A percentile compares a stretch with the other conserved stretches of the same genome.
Conservation (phyloP, 352 stramenopile species). For the Thalassiosira hispida region DNA sequence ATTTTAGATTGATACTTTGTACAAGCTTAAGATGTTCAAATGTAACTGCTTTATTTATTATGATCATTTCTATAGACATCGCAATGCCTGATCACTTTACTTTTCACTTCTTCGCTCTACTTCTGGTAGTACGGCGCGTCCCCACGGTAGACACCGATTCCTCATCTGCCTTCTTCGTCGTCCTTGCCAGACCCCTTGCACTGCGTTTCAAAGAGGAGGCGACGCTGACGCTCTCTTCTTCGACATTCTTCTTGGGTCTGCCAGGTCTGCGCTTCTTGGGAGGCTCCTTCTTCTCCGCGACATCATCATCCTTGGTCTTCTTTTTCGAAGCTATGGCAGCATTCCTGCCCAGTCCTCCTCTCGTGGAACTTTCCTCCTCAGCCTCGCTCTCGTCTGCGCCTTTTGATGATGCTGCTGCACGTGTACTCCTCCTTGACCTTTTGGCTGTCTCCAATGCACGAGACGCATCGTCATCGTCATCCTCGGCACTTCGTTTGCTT, state of each 20-base stretch:
- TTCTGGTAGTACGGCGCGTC: slow-evolving; percentile 9
- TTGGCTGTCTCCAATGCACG: background rate
- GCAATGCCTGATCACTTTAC: too few relatives aligned
- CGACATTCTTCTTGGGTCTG: slow-evolving; percentile 7
- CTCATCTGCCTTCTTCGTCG: background rate
- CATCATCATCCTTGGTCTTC: background rate
- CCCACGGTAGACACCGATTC: background rate
- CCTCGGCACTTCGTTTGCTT: background rate
- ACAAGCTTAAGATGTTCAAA: too few relatives aligned
- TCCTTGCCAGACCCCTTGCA: background rate
- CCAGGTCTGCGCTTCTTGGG: background rate
- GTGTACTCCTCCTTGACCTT: background rate
- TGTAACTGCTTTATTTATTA: too few relatives aligned
- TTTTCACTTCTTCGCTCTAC: slow-evolving; percentile 13
- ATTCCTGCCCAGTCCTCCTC: background rate
- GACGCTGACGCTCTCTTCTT: background rate
- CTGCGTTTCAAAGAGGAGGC: slow-evolving; percentile 1
- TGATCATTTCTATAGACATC: too few relatives aligned
- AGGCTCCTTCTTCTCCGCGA: background rate
- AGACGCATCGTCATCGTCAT: background rate
- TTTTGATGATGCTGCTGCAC: background rate
- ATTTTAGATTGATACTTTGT: too few relatives aligned
- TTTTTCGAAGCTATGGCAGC: background rate
- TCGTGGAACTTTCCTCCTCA: background rate
- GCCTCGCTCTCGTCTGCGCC: background rate